A percentile compares a stretch with the other conserved stretches of the same genome.
Evolutionary conservation across 2,329 filamentous ascomycete species (phyloP).

Genomic region (Didymella sp.): DNA sequence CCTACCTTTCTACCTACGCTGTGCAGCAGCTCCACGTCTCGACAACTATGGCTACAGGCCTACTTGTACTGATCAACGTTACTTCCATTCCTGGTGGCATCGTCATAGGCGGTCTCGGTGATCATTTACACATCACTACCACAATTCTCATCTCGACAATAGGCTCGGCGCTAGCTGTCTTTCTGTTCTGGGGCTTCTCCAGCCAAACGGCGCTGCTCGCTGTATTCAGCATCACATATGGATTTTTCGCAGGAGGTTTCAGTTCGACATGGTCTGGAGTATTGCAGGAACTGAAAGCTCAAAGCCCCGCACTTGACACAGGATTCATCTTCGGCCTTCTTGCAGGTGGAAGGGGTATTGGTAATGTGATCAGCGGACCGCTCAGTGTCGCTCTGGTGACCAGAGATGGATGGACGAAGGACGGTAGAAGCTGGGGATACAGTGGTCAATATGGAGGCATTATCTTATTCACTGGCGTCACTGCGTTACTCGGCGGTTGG

Average conservation of each 20-base stretch:
- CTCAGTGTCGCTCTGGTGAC: conserved; percentile 55
- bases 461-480: conserved; percentile 51
- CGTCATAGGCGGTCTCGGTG: conserved; percentile 48
- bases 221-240: conserved; percentile 42
- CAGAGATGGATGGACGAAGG: conserved; percentile 13
- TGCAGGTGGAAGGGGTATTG: conserved; percentile 57
- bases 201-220: conserved; percentile 43
- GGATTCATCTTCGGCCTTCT: conserved; percentile 57
- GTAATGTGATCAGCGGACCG: conserved; percentile 58
- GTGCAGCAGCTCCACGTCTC: conserved; percentile 35
- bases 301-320: conserved; percentile 43
- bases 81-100: conserved; percentile 45
- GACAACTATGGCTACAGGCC: conserved; percentile 34
- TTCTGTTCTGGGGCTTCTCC: conserved; percentile 57
- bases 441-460: conserved; percentile 52
- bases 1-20: conserved; percentile 50
- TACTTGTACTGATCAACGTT: conserved; percentile 46
- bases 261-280: conserved; percentile 36
- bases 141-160: conserved; percentile 52
- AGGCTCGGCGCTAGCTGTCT: conserved; percentile 50
- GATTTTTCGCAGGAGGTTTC: conserved; percentile 43
- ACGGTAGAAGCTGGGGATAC: conserved; percentile 36
- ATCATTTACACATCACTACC: conserved; percentile 51
- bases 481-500: conserved; percentile 32
- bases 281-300: conserved; percentile 37